These are phyloP conservation scores for Dendrostoma leiphaemia DNA, from an alignment of 2,329 filamentous ascomycete species.

Conservation along the genomic window DNA sequence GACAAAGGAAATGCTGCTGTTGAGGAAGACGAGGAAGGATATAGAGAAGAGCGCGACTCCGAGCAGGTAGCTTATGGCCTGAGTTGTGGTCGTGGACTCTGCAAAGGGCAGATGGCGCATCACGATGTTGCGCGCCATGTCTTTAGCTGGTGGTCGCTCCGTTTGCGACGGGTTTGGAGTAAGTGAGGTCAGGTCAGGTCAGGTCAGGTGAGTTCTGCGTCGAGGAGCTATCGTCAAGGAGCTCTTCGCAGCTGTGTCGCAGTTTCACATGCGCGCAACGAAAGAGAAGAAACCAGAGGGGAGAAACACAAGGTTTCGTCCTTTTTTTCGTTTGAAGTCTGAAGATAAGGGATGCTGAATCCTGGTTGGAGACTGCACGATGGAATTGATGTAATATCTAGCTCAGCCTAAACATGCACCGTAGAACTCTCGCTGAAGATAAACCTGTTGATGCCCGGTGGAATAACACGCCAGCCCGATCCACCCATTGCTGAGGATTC, in stretches of 20 bases:
- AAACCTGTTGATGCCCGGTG: background rate
- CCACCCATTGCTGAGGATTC: too few species aligned
- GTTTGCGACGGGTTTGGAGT: background rate
- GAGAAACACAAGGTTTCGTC: background rate
- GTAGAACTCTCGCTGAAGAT: background rate
- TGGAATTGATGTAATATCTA: too few species aligned
- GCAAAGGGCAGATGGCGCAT: constrained; percentile 57
- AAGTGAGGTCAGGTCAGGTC: background rate
- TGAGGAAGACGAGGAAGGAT: constrained; percentile 85
- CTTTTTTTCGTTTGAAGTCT: background rate
- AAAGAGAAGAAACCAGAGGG: constrained; percentile 1
- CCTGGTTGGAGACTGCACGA: background rate
- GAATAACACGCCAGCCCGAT: constrained; percentile 4
- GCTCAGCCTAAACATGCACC: background rate
- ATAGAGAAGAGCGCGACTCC: constrained; percentile 85
- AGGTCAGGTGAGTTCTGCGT: background rate
- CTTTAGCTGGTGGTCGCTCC: background rate
- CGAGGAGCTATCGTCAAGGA: constrained; percentile 2
- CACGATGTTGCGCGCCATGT: constrained; percentile 23
- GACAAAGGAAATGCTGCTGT: constrained; percentile 80
- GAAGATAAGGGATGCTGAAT: constrained; percentile 8
- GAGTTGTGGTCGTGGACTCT: constrained; percentile 55
- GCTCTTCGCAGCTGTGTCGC: constrained; percentile 3
- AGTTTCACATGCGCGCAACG: constrained; percentile 14
- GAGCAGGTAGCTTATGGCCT: constrained; percentile 73